These are phyloP conservation scores for Dioscorea cayenensis DNA, from an alignment of 116 monocot genomes.

Conservation along the genomic window DNA sequence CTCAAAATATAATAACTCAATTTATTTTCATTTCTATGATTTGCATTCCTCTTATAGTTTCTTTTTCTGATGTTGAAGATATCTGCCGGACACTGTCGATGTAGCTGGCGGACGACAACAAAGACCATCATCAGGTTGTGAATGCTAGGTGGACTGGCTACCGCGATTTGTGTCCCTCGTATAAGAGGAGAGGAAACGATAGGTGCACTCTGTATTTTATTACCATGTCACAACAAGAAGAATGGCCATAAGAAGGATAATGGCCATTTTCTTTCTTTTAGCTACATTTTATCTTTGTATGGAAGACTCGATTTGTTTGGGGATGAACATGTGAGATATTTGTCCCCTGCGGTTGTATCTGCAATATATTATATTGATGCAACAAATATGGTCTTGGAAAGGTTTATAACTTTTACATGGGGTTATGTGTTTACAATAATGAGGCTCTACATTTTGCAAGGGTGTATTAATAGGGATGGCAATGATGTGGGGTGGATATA, in stretches of 20 bases:
- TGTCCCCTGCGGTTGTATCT: not conserved
- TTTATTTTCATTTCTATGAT: too few relatives aligned
- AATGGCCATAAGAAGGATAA: too few relatives aligned
- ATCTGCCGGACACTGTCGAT: constrained; percentile 47
- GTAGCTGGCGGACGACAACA: constrained; percentile 32
- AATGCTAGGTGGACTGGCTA: not conserved
- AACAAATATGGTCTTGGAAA: too few relatives aligned
- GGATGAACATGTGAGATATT: not conserved
- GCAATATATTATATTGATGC: not conserved
- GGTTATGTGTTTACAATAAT: too few relatives aligned
- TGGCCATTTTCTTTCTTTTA: too few relatives aligned
- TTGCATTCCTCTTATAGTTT: not conserved
- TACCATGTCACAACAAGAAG: not conserved
- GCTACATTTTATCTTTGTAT: not conserved
- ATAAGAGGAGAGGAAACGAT: not conserved
- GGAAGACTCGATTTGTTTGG: not conserved
- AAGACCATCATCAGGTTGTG: constrained; percentile 27
- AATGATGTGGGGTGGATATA: too few relatives aligned
- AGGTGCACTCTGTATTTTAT: not conserved
- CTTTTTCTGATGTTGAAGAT: constrained; percentile 14
- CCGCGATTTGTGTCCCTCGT: not conserved
- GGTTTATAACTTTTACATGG: too few relatives aligned
- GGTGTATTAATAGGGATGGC: too few relatives aligned
- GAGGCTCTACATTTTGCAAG: too few relatives aligned
- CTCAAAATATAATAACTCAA: not conserved